Evolutionary conservation across 768 basidiomycete species (phyloP).

Genomic region (Lactifluus hygrophoroides): DNA sequence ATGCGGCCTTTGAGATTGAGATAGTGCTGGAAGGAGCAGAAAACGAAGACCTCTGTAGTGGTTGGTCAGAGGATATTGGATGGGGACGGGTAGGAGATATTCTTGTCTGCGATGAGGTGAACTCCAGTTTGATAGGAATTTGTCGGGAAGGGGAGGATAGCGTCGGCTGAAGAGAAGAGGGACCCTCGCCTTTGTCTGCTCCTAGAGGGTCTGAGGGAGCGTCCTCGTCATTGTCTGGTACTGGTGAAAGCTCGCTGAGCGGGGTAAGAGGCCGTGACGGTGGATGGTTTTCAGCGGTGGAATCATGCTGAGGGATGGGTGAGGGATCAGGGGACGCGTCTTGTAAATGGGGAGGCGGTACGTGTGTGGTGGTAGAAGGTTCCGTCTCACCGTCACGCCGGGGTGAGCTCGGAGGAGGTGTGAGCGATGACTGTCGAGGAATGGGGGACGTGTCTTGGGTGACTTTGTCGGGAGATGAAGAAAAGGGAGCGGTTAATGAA

Average conservation of each 20-base stretch:
- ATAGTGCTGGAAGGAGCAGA: not conserved
- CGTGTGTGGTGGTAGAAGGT: not conserved
- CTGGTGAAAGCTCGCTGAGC: conserved; percentile 67
- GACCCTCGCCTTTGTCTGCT: conserved; percentile 20
- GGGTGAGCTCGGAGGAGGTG: conserved; percentile 15
- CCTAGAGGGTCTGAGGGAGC: conserved; percentile 31
- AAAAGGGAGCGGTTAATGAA: conserved; percentile 2
- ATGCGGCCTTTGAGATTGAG: conserved; percentile 43
- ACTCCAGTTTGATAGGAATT: conserved; percentile 3
- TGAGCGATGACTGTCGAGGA: conserved; percentile 12
- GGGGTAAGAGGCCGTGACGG: conserved; percentile 58
- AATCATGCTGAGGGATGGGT: conserved; percentile 19
- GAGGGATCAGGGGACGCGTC: conserved; percentile 10
- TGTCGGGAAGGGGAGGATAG: conserved; percentile 7
- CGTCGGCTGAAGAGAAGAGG: conserved; percentile 6
- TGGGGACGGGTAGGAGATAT: conserved; percentile 24
- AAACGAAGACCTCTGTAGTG: conserved; percentile 16
- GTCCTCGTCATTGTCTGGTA: conserved; percentile 49
- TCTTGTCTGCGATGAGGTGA: conserved; percentile 10
- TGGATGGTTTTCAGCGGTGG: conserved; percentile 13
- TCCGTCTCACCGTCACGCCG: conserved; percentile 11
- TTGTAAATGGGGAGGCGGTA: conserved; percentile 19
- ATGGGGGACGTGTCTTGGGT: conserved; percentile 9
- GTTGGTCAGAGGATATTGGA: conserved; percentile 18
- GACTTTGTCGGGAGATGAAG: not conserved